These are phyloP conservation scores for Scedosporium apiospermum DNA, from an alignment of 2,329 filamentous ascomycete genomes.

Conservation along the genomic window DNA sequence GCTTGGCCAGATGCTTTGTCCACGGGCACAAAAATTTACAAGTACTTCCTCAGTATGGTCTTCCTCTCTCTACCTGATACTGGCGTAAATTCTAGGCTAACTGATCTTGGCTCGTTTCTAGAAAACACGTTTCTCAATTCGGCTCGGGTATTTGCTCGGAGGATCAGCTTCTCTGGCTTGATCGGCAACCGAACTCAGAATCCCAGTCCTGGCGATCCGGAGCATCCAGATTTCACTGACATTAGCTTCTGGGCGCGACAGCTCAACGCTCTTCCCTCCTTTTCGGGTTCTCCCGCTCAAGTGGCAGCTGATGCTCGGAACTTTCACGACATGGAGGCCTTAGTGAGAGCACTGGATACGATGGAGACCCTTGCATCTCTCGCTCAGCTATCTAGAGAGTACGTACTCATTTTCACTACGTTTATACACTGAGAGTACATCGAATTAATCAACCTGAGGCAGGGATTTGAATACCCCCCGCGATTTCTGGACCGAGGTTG, in stretches of 20 bases:
- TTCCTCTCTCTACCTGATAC: background rate
- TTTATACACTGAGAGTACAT: background rate
- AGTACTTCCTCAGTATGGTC: constrained; percentile 70
- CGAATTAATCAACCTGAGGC: background rate
- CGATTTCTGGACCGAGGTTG: constrained; percentile 45
- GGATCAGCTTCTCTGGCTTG: constrained; percentile 40
- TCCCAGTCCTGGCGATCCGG: constrained; percentile 24
- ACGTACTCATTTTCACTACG: constrained; percentile 19
- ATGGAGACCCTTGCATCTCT: constrained; percentile 57
- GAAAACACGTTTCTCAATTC: constrained; percentile 42
- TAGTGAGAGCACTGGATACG: constrained; percentile 56
- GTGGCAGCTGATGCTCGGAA: constrained; percentile 47
- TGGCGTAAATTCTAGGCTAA: constrained; percentile 9
- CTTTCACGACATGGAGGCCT: constrained; percentile 59
- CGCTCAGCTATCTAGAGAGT: constrained; percentile 43
- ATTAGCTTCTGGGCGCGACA: constrained; percentile 29
- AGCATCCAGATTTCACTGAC: constrained; percentile 28
- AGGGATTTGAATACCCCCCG: constrained; percentile 26
- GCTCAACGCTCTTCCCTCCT: constrained; percentile 11
- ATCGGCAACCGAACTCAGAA: constrained; percentile 25
- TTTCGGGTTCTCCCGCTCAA: constrained; percentile 25
- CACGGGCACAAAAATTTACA: constrained; percentile 64
- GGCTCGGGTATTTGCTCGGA: constrained; percentile 41
- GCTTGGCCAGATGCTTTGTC: constrained; percentile 63
- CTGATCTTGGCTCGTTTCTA: constrained; percentile 15